Conservation (phyloP, 306 rosid genomes). For the Fagus crenata region DNA sequence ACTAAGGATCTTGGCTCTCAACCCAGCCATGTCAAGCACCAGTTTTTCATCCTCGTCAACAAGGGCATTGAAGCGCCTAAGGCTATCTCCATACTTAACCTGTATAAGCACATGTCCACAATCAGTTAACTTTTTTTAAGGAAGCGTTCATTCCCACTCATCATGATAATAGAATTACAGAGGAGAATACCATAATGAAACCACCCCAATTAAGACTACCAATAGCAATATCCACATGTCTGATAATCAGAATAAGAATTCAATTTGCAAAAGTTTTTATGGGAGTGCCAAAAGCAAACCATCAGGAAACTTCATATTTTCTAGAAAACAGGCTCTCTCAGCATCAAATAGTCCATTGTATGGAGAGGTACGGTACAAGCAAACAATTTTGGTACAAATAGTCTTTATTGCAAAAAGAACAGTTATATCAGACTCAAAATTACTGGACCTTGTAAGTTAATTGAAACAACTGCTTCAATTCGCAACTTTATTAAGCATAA, state of each 20-base stretch:
- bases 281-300: not conserved
- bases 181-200: not conserved
- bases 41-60: constrained; percentile 44
- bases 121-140: not conserved
- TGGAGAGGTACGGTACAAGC: not conserved
- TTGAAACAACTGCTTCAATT: not conserved
- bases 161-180: not conserved
- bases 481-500: not conserved
- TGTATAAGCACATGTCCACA: constrained; percentile 27
- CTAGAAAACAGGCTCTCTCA: not conserved
- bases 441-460: not conserved
- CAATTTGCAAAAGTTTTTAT: not conserved
- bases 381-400: not conserved
- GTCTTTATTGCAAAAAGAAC: not conserved
- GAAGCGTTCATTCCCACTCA: not conserved
- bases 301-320: not conserved
- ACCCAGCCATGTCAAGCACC: constrained; percentile 67
- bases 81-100: constrained; percentile 69
- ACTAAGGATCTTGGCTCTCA: constrained; percentile 53
- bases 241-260: not conserved
- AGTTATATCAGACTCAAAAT: not conserved
- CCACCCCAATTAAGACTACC: not conserved
- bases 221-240: not conserved
- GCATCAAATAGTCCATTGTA: not conserved
- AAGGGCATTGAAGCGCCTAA: constrained; percentile 76